A percentile compares a stretch with the other conserved stretches of the same genome.
Conservation (phyloP, 202 grass and related monocot genomes). For the Elaeis oleifera region DNA sequence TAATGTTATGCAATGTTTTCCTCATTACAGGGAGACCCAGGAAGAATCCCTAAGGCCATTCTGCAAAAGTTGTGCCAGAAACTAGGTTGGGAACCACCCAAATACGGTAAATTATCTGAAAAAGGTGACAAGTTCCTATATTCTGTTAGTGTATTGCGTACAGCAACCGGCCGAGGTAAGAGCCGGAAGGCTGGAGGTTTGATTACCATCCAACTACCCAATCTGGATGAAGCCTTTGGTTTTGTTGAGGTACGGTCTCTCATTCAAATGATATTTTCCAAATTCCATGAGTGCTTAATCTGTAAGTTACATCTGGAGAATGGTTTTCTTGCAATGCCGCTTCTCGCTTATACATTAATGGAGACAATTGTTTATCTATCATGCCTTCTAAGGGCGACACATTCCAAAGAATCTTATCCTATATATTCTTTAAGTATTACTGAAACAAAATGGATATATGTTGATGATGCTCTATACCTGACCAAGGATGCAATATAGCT, state of each 20-base stretch:
- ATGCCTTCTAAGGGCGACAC: too few relatives aligned
- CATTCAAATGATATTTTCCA: constrained; percentile 4
- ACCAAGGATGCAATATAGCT: too few relatives aligned
- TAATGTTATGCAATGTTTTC: not conserved
- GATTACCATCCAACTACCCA: constrained; percentile 65
- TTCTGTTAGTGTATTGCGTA: constrained; percentile 69
- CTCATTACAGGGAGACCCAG: constrained; percentile 55
- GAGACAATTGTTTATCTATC: too few relatives aligned
- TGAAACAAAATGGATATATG: too few relatives aligned
- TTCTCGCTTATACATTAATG: too few relatives aligned
- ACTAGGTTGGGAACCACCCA: constrained; percentile 93
- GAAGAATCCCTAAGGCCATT: constrained; percentile 74
- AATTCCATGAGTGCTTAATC: not conserved
- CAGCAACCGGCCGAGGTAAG: constrained; percentile 80
- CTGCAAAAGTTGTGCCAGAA: constrained; percentile 85
- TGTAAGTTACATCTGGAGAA: not conserved
- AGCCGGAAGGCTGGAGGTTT: constrained; percentile 92
- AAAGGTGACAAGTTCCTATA: constrained; percentile 73
- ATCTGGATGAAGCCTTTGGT: constrained; percentile 55
- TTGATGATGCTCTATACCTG: too few relatives aligned
- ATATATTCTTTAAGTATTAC: too few relatives aligned
- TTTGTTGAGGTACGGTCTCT: constrained; percentile 63
- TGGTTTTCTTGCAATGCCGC: too few relatives aligned
- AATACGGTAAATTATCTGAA: constrained; percentile 76
- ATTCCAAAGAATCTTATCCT: too few relatives aligned